Base-by-base conservation (phyloP, 2,329 filamentous ascomycete species). In the Fusarium incarnatum region DNA sequence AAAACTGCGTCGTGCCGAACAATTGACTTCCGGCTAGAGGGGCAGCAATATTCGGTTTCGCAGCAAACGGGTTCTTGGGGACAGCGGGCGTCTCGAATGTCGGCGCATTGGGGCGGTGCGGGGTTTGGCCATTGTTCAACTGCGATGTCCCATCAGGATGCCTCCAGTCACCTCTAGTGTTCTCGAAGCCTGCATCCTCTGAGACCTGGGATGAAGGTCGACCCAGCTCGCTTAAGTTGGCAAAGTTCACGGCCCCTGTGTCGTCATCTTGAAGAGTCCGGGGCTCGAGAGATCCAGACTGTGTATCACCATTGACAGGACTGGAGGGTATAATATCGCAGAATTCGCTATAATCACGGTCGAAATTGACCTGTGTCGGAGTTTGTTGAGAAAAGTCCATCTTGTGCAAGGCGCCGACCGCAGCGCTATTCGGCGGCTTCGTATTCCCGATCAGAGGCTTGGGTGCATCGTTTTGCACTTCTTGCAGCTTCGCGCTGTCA, bases 351-450 rank as follows among this genome's bases (percentile, higher is more conserved):
- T 89, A 89, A 76, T 87, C 87, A 40, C 87, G 84, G 48, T 82
- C 86, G 46, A 84, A 82, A 68, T 89, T 89, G 61, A 83, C 79
- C 76, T 89, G 87, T 2, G 87, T 89, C 2, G 84, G 84, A 12
- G 86, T 86, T 59, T 84, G 82, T 42, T 85, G 83, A 13, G 85
- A 86, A n/a, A 76, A 78, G 32, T 84, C 81, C 79, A 83, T 85
- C 54, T 78, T 83, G 61, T 63, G 66, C 28, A 68, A 64, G 56
- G 72, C 60, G 34, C 49, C 60, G 41, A 65, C 52, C 54, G 69
- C 61, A 65, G 67, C 58, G 47, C 45, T 60, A 46, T 68, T 56
- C 37, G 65, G 69, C 60, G 56, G 71, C 34, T 68, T 71, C 58
- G 58, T 50, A 56, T 32, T 67, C 46, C 68, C 28, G 42, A 58